These are phyloP conservation scores for Zancudomyces culisetae DNA, from an alignment of 371 early-diverging fungal genomes.

Conservation along the genomic window DNA sequence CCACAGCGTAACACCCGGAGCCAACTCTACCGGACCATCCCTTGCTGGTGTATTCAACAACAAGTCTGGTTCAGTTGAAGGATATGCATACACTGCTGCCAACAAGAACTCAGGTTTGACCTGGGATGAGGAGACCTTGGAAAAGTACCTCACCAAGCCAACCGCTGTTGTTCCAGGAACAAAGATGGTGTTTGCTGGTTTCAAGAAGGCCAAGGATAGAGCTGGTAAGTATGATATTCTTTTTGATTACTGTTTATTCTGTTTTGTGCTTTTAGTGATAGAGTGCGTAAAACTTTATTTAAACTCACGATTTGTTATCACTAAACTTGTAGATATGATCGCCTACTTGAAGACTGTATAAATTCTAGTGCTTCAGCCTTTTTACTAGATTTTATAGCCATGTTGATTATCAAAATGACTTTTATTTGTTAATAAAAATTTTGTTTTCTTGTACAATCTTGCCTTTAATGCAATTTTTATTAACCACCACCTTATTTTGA, in stretches of 20 bases:
- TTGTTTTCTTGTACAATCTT: no score
- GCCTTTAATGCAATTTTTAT: no score
- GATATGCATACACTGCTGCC: constrained; percentile 86
- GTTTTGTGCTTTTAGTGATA: not conserved
- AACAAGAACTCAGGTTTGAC: constrained; percentile 71
- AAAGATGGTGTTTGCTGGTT: constrained; percentile 96
- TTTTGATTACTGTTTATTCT: not conserved
- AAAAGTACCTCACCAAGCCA: constrained; percentile 88
- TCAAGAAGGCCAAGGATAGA: constrained; percentile 83
- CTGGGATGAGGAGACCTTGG: constrained; percentile 75
- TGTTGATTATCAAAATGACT: no score
- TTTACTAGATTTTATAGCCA: no score
- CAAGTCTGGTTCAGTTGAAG: constrained; percentile 65
- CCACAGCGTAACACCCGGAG: constrained; percentile 80
- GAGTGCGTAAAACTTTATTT: no score
- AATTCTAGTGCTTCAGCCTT: no score
- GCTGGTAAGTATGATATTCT: not conserved
- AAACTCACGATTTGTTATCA: not conserved
- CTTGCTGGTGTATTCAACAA: constrained; percentile 83
- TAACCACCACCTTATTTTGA: no score
- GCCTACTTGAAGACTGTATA: constrained; percentile 3
- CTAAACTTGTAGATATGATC: constrained; percentile 2
- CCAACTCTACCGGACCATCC: constrained; percentile 94
- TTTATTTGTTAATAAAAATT: no score
- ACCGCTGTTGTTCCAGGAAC: constrained; percentile 94